Evolutionary conservation across 257 asterid genomes (phyloP), one percentile per base, ranked within the genome.

Genomic region (Forsythia viridissima): DNA sequence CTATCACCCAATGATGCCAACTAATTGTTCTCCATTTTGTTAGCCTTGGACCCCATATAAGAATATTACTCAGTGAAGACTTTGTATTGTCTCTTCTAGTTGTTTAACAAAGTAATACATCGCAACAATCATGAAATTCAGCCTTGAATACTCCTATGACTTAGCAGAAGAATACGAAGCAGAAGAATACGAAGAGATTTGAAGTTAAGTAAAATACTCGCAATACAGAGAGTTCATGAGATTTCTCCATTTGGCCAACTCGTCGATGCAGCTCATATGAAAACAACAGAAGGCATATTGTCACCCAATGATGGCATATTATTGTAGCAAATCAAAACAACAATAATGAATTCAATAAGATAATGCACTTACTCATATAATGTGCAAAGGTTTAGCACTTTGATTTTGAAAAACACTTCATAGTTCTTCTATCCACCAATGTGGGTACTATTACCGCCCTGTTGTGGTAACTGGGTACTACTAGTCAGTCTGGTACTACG

Each of bases 221-320:
- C 99, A 91, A 74, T 42, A 91, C 89, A 57, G 99, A 90, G 77
- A 93, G 73, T 74, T 80, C 88, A 40, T 43, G 91, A 70, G 90
- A 87, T 83, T 88, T 90, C 84, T 78, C 86, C 80, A 48, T 66
- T 30, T 80, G 79, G 20, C 78, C 81, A 83, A 87, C 80, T 84
- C 84, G 92, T 72, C 86, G 88, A 85, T 91, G 97, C 80, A 94
- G 96, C 90, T 94, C 99, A 71, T 93, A 93, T 8, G 98, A 75
- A 83, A 93, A 94, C 71, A 90, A 92, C 63, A 94, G 81, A 71
- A 94, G 44, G 82, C 92, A 91, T 20, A 94, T 98, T 94, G 88
- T 82, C 80, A 80, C 77, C 21, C 68, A 66, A 74, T 71, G 76
- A 18, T 10, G 15, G 34, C 73, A 77, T 74, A 81, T 68, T 20